Conservation (phyloP, 305 asterid species). For the Lippia alba region DNA sequence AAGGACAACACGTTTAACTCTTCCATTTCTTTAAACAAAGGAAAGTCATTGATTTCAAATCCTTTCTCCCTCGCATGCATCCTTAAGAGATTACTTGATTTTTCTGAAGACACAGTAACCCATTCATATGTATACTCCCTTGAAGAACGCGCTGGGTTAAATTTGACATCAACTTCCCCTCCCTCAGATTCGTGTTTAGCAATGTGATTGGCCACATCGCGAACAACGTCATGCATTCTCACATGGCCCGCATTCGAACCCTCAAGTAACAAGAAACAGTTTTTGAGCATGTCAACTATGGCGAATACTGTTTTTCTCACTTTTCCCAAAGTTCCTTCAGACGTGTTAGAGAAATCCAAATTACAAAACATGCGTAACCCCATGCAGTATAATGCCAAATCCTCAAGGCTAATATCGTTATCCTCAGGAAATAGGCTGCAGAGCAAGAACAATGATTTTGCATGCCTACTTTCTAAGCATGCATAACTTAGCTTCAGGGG, state of each 20-base stretch:
- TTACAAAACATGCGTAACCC: slow-evolving; percentile 35
- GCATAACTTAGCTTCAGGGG: too few relatives aligned
- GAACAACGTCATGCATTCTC: too few relatives aligned
- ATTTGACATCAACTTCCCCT: too few relatives aligned
- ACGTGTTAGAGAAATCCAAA: too few relatives aligned
- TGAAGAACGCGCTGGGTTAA: too few relatives aligned
- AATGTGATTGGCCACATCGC: too few relatives aligned
- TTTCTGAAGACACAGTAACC: slow-evolving; percentile 24
- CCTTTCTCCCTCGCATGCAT: not conserved
- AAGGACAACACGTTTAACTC: slow-evolving; percentile 30
- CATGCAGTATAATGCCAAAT: slow-evolving; percentile 16
- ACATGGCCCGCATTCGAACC: too few relatives aligned
- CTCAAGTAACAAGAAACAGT: too few relatives aligned
- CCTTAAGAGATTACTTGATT: not conserved
- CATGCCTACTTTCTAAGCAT: slow-evolving; percentile 21
- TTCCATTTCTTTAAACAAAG: slow-evolving; percentile 22
- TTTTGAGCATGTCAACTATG: too few relatives aligned
- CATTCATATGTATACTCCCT: not conserved
- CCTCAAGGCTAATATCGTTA: not conserved
- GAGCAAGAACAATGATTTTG: slow-evolving; percentile 32
- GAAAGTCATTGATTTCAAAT: slow-evolving; percentile 36
- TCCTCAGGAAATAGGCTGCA: slow-evolving; percentile 43
- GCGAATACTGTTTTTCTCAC: slow-evolving; percentile 27
- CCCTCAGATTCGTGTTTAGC: too few relatives aligned
- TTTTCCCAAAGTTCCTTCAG: slow-evolving; percentile 1